Percentiles rank a stretch among this genome's conserved stretches.
Evolutionary conservation across 2,329 filamentous ascomycete species (phyloP).

Genomic region (Endoconidiophora laricicola): DNA sequence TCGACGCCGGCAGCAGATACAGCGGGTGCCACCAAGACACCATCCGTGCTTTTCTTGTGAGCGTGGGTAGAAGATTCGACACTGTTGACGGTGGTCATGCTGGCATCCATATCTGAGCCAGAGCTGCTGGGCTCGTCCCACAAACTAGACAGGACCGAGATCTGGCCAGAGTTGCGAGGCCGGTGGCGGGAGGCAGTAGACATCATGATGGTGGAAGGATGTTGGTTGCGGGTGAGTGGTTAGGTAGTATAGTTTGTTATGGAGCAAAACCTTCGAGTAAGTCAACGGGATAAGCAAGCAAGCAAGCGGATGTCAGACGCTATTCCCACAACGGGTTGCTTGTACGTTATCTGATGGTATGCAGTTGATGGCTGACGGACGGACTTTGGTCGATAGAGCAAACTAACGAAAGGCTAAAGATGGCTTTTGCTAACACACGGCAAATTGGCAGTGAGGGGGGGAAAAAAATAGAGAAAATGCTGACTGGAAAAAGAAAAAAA

Average conservation of each 20-base stretch:
- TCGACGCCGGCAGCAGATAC: not conserved
- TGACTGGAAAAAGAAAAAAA: not conserved
- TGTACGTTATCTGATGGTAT: too few relatives aligned
- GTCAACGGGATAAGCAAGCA: too few relatives aligned
- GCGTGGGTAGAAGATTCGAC: not conserved
- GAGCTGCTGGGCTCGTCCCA: constrained; percentile 8
- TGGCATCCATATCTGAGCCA: not conserved
- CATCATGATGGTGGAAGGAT: not conserved
- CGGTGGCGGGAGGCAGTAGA: not conserved
- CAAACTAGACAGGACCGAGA: constrained; percentile 14
- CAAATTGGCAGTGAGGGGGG: not conserved
- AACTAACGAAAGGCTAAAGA: not conserved
- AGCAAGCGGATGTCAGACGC: too few relatives aligned
- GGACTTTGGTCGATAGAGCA: not conserved
- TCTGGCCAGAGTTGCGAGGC: constrained; percentile 10
- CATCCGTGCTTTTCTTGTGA: not conserved
- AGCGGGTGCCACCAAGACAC: not conserved
- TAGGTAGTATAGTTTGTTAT: too few relatives aligned
- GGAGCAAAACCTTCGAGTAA: too few relatives aligned
- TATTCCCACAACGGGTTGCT: too few relatives aligned
- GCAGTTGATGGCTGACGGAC: too few relatives aligned
- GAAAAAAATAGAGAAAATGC: not conserved
- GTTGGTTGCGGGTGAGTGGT: too few relatives aligned
- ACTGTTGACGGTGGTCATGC: constrained; percentile 2
- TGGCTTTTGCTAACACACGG: not conserved